phyloP scores from a whole-genome alignment of 2,329 filamentous ascomycete species.

The Teratosphaeria zuluensis region DNA sequence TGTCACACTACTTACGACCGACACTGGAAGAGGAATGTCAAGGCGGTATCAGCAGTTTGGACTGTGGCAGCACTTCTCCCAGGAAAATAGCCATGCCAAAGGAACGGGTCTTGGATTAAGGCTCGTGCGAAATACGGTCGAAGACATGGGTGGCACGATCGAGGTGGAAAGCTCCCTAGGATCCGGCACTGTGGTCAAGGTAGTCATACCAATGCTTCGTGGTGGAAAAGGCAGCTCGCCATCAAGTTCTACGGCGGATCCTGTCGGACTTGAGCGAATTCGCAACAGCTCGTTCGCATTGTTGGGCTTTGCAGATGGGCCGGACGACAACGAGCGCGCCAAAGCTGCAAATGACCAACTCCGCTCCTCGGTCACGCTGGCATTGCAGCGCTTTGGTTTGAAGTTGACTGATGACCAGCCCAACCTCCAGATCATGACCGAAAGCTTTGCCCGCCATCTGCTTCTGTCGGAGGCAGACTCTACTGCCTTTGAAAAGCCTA shows the following conservation, averaged over 20 bases:
- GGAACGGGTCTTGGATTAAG: constrained; percentile 57
- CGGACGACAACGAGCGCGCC: not conserved
- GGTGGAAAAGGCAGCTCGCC: not conserved
- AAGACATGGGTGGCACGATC: constrained; percentile 50
- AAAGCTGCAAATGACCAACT: not conserved
- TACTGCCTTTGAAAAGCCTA: not conserved
- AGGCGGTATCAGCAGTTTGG: constrained; percentile 50
- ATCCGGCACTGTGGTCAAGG: constrained; percentile 16
- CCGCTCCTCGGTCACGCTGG: not conserved
- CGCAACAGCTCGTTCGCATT: not conserved
- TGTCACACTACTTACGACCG: constrained; percentile 35
- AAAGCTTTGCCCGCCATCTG: not conserved
- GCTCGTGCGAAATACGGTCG: constrained; percentile 52
- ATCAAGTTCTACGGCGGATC: not conserved
- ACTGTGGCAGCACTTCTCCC: constrained; percentile 53
- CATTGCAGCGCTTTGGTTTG: not conserved
- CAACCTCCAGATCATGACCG: not conserved
- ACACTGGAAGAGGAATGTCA: constrained; percentile 57
- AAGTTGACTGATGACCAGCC: not conserved
- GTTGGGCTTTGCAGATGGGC: not conserved
- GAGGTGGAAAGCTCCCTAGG: constrained; percentile 44
- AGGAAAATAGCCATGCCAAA: constrained; percentile 50
- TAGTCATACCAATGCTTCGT: not conserved
- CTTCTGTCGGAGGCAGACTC: not conserved
- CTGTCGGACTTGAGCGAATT: not conserved